phyloP scores from a whole-genome alignment of 345 rosid species.

The Triadica sebifera region DNA sequence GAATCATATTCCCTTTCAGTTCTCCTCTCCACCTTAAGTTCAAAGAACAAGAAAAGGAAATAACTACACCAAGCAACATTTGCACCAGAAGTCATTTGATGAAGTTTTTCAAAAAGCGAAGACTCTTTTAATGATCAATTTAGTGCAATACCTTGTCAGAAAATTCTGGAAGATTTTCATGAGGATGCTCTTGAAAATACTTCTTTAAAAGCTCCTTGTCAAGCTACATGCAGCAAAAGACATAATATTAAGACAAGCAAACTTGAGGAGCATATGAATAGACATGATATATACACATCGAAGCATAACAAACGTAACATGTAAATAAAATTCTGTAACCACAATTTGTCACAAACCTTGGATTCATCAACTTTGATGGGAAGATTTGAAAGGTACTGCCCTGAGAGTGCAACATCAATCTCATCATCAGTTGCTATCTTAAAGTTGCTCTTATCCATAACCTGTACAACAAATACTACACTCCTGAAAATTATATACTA shows the following conservation, averaged over 20 bases:
- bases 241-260: neutral
- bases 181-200: conserved; percentile 72
- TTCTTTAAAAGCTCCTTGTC: conserved; percentile 76
- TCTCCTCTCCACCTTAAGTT: neutral
- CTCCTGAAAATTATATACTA: neutral
- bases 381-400: conserved; percentile 87
- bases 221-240: conserved; percentile 53
- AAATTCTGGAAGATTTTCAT: conserved; percentile 79
- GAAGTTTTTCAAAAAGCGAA: neutral
- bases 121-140: conserved; percentile 11
- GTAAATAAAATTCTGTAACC: conserved; percentile 2
- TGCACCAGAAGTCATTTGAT: neutral
- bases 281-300: neutral
- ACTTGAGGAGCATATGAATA: neutral
- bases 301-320: neutral
- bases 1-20: neutral
- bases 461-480: conserved; percentile 30
- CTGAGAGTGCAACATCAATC: conserved; percentile 81
- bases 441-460: conserved; percentile 97
- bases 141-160: conserved; percentile 65
- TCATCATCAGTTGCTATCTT: conserved; percentile 76
- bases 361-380: conserved; percentile 88
- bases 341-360: conserved; percentile 48
- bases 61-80: too few relatives aligned
- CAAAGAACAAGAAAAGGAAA: conserved; percentile 5